Conservation (phyloP, 805 yeast species). For the Jamesozyma gamospora region DNA sequence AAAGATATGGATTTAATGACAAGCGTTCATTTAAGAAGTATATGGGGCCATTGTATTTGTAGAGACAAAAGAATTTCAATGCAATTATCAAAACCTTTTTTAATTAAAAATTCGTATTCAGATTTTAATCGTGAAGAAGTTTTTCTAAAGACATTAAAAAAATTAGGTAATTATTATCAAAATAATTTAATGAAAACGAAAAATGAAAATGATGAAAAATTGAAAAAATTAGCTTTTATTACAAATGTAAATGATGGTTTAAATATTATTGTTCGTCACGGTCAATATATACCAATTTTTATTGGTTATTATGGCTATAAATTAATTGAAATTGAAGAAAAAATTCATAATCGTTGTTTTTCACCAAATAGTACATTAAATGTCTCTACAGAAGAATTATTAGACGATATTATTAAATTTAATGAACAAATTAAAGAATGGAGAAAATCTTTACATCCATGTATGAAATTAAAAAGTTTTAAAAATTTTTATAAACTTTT, state of each 20-base stretch:
- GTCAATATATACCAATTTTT: slow-evolving; percentile 3
- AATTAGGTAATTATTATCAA: not conserved
- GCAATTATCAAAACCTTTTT: slow-evolving; percentile 8
- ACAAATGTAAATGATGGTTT: slow-evolving; percentile 4
- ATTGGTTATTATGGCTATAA: slow-evolving; percentile 6
- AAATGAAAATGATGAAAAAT: not conserved
- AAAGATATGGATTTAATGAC: slow-evolving; percentile 12
- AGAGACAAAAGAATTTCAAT: slow-evolving; percentile 8
- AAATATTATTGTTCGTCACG: slow-evolving; percentile 2
- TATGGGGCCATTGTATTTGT: slow-evolving; percentile 37
- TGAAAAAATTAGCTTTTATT: not conserved
- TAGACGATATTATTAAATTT: slow-evolving; percentile 5
- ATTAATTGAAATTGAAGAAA: slow-evolving; percentile 7
- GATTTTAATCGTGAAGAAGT: slow-evolving; percentile 6
- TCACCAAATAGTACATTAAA: slow-evolving; percentile 3
- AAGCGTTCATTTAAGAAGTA: slow-evolving; percentile 11
- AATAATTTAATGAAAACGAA: no score
- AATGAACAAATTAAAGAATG: slow-evolving; percentile 6
- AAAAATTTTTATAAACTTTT: slow-evolving; percentile 7
- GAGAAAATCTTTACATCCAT: slow-evolving; percentile 8
- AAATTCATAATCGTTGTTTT: slow-evolving; percentile 6
- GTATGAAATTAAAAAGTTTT: slow-evolving; percentile 8
- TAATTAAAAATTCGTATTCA: slow-evolving; percentile 6
- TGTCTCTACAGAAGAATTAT: slow-evolving; percentile 8
- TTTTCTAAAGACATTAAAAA: slow-evolving; percentile 3